Conservation (phyloP, 2,329 filamentous ascomycete species). For the Neopestalotiopsis rosae region DNA sequence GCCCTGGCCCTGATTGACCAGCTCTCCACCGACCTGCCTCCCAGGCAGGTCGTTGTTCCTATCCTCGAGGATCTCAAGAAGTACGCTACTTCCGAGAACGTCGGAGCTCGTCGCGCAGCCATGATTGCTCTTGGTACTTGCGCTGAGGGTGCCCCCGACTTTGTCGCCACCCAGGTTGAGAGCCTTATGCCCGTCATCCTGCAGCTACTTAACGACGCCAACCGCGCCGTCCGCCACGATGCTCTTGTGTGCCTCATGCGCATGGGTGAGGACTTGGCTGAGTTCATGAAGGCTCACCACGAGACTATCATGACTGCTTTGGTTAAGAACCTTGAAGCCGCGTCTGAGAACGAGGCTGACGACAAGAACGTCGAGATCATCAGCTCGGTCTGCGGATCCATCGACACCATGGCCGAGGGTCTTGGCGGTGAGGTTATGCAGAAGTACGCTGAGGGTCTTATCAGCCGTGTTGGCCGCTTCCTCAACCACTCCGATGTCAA, state of each 20-base stretch:
- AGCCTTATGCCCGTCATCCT: conserved; percentile 86
- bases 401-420: conserved; percentile 89
- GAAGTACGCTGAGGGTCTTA: conserved; percentile 80
- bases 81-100: conserved; percentile 76
- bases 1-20: conserved; percentile 89
- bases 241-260: conserved; percentile 87
- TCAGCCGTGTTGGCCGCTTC: conserved; percentile 83
- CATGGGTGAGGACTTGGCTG: conserved; percentile 89
- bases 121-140: conserved; percentile 92
- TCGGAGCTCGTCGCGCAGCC: conserved; percentile 85
- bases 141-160: conserved; percentile 96
- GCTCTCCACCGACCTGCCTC: conserved; percentile 85
- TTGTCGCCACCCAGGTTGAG: conserved; percentile 90
- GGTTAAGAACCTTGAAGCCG: conserved; percentile 86
- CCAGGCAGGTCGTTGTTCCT: conserved; percentile 92
- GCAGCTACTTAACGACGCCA: conserved; percentile 82
- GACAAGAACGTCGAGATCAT: conserved; percentile 86
- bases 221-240: conserved; percentile 83
- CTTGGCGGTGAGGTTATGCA: conserved; percentile 81
- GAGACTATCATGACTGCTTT: conserved; percentile 82
- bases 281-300: conserved; percentile 87
- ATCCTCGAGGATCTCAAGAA: conserved; percentile 84
- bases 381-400: conserved; percentile 85
- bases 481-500: conserved; percentile 85
- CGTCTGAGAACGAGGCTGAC: conserved; percentile 69